phyloP scores from a whole-genome alignment of 1,284 basidiomycete species.

The Cutaneotrichosporon sp. region DNA sequence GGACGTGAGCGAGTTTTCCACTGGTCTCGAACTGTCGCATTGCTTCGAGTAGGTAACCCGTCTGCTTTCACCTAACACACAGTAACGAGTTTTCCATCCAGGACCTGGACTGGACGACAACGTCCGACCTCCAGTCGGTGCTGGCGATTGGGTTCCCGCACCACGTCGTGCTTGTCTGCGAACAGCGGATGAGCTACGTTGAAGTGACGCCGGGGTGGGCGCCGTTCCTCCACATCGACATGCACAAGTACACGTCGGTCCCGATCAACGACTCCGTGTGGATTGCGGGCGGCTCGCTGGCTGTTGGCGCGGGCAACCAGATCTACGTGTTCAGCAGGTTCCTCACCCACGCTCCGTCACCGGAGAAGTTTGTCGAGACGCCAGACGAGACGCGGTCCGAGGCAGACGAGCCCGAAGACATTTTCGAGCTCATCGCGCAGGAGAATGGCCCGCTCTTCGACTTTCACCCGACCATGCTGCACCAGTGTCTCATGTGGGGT shows the following conservation, averaged over 20 bases:
- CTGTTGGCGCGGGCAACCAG: constrained; percentile 62
- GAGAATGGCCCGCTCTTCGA: constrained; percentile 78
- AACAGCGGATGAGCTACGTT: constrained; percentile 83
- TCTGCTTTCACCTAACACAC: constrained; percentile 6
- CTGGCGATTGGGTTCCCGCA: constrained; percentile 77
- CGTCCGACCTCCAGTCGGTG: constrained; percentile 78
- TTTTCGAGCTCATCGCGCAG: constrained; percentile 75
- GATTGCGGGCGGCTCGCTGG: constrained; percentile 70
- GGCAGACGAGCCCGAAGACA: constrained; percentile 47
- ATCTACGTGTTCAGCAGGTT: constrained; percentile 59
- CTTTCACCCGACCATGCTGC: constrained; percentile 83
- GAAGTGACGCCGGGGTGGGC: constrained; percentile 74
- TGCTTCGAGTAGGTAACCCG: constrained; percentile 55
- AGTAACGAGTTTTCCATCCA: constrained; percentile 56
- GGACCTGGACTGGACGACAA: constrained; percentile 87
- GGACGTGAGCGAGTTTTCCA: constrained; percentile 85
- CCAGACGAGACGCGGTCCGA: constrained; percentile 26
- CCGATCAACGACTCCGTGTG: constrained; percentile 80
- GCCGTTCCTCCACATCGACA: constrained; percentile 64
- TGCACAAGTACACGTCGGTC: constrained; percentile 66
- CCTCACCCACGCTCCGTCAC: constrained; percentile 42
- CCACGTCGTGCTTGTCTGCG: constrained; percentile 73
- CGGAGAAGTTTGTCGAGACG: constrained; percentile 33
- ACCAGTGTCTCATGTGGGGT: constrained; percentile 92
- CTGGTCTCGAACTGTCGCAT: constrained; percentile 69